Evolutionary conservation across 2,329 filamentous ascomycete genomes (phyloP).

Genomic region (Pseudocercospora cruenta): DNA sequence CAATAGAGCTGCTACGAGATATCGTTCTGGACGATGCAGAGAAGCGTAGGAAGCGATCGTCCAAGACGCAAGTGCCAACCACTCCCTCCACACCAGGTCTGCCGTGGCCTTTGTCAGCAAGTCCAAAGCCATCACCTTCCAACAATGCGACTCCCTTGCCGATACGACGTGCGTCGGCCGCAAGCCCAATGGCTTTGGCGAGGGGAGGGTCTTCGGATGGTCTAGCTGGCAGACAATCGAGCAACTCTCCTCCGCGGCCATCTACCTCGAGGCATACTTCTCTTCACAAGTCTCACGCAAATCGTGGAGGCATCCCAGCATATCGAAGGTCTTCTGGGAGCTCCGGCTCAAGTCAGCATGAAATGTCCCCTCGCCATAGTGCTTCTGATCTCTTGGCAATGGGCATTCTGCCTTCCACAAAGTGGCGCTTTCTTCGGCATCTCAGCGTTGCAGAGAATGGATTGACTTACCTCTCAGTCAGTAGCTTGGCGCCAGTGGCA

Average conservation of each 20-base stretch:
- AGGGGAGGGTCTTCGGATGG: conserved; percentile 60
- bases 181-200: conserved; percentile 56
- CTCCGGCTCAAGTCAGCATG: conserved; percentile 75
- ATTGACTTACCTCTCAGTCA: conserved; percentile 74
- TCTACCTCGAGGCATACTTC: conserved; percentile 73
- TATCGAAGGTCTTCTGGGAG: conserved; percentile 87
- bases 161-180: conserved; percentile 51
- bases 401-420: conserved; percentile 76
- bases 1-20: conserved; percentile 83
- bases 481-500: conserved; percentile 78
- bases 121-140: conserved; percentile 32
- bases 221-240: conserved; percentile 61
- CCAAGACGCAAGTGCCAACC: conserved; percentile 70
- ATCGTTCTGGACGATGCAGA: conserved; percentile 98
- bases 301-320: conserved; percentile 70
- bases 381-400: conserved; percentile 75
- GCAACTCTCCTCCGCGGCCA: conserved; percentile 80
- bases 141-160: conserved; percentile 62
- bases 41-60: conserved; percentile 77
- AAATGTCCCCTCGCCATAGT: conserved; percentile 64
- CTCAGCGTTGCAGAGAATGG: conserved; percentile 90
- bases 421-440: conserved; percentile 94
- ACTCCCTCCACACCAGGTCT: conserved; percentile 66
- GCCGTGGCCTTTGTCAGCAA: conserved; percentile 57
- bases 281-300: conserved; percentile 58